Conservation (phyloP, 2,329 filamentous ascomycete genomes). For the Microthyrium microscopicum region DNA sequence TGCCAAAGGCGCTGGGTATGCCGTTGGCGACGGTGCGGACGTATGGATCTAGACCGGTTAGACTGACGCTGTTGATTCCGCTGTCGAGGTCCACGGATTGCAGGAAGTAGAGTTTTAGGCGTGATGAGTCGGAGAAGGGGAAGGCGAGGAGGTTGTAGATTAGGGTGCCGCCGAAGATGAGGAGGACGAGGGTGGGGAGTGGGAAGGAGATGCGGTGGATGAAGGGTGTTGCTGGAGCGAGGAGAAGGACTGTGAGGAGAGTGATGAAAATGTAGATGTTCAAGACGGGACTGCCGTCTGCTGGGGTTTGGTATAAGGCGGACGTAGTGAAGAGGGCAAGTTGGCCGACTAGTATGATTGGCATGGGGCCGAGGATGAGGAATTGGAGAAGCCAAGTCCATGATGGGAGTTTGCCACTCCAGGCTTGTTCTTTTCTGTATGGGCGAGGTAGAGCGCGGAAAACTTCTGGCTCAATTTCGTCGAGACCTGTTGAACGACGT, state of each 20-base stretch:
- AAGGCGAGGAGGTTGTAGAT: conserved; percentile 79
- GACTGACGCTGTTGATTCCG: conserved; percentile 50
- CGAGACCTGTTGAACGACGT: conserved; percentile 22
- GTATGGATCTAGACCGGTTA: conserved; percentile 53
- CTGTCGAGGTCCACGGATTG: conserved; percentile 62
- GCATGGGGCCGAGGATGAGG: conserved; percentile 60
- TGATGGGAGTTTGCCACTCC: conserved; percentile 62
- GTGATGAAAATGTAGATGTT: conserved; percentile 56
- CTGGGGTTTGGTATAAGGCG: conserved; percentile 61
- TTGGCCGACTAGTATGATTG: conserved; percentile 61
- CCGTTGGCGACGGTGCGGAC: conserved; percentile 48
- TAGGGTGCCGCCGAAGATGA: conserved; percentile 57
- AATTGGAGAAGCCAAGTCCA: conserved; percentile 87
- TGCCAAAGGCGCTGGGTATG: conserved; percentile 54
- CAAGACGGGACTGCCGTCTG: conserved; percentile 62
- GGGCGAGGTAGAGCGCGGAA: conserved; percentile 11
- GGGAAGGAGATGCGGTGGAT: conserved; percentile 76
- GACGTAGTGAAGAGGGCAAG: conserved; percentile 56
- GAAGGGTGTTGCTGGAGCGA: conserved; percentile 67
- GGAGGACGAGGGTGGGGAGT: conserved; percentile 58
- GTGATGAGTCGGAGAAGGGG: conserved; percentile 64
- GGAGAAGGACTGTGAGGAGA: conserved; percentile 49
- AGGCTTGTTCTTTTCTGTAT: conserved; percentile 63
- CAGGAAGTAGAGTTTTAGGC: conserved; percentile 76
- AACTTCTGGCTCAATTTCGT: conserved; percentile 8